These are phyloP conservation scores for Cicer judaicum DNA, from an alignment of 306 rosid genomes.

Conservation along the genomic window DNA sequence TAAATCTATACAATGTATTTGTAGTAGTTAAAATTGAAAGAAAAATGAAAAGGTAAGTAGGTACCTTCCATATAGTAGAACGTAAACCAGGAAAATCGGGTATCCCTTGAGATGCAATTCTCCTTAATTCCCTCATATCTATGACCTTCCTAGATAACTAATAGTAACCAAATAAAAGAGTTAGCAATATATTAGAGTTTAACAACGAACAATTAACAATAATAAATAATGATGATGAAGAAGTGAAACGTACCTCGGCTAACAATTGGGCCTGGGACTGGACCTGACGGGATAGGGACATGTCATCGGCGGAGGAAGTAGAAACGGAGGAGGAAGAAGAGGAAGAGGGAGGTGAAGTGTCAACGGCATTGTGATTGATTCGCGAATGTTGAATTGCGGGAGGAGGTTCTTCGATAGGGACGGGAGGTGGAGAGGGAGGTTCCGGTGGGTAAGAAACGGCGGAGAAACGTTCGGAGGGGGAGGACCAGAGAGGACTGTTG, in stretches of 20 bases:
- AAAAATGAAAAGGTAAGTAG: neutral
- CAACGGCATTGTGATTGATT: constrained; percentile 40
- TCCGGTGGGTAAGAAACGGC: constrained; percentile 11
- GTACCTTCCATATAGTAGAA: constrained; percentile 90
- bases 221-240: neutral
- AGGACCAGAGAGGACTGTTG: constrained; percentile 90
- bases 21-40: neutral
- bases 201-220: neutral
- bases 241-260: constrained; percentile 73
- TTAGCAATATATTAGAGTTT: neutral
- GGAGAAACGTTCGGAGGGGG: constrained; percentile 61
- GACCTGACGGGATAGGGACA: constrained; percentile 53
- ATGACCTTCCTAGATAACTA: constrained; percentile 81
- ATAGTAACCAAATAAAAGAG: neutral
- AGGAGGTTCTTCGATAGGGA: constrained; percentile 48
- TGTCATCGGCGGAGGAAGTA: constrained; percentile 64
- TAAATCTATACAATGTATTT: neutral
- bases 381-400: constrained; percentile 52
- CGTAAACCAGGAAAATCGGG: constrained; percentile 85
- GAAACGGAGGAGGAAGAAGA: constrained; percentile 33
- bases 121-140: constrained; percentile 69
- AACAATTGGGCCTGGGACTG: constrained; percentile 56
- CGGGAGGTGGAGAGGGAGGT: constrained; percentile 64
- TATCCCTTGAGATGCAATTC: constrained; percentile 80
- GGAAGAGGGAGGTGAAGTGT: constrained; percentile 35